These are phyloP conservation scores for Thozetella sp. DNA, from an alignment of 495 filamentous ascomycete species.

Conservation along the genomic window DNA sequence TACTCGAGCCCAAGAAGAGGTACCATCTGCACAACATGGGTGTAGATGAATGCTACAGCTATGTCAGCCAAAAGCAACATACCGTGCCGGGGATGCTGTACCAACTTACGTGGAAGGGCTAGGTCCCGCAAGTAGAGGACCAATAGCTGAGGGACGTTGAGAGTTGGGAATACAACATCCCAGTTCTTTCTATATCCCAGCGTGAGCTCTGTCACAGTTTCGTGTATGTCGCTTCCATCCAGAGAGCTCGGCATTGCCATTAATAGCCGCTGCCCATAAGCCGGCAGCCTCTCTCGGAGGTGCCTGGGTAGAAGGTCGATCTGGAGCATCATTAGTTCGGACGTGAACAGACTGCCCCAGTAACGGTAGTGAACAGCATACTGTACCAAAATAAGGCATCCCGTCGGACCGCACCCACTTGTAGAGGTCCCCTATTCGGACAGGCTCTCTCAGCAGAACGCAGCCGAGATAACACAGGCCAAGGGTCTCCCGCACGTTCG, in stretches of 20 bases:
- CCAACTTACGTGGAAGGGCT: constrained; percentile 72
- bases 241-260: constrained; percentile 36
- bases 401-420: constrained; percentile 40
- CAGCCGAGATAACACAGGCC: constrained; percentile 47
- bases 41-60: constrained; percentile 68
- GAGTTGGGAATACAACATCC: constrained; percentile 67
- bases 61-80: constrained; percentile 13
- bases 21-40: constrained; percentile 59
- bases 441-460: constrained; percentile 38
- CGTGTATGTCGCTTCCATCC: constrained; percentile 62
- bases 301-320: constrained; percentile 59
- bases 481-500: constrained; percentile 39
- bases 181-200: constrained; percentile 68
- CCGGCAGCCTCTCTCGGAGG: constrained; percentile 65
- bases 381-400: constrained; percentile 39
- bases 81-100: background rate
- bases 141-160: constrained; percentile 69
- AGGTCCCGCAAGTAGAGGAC: constrained; percentile 73
- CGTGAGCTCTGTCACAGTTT: constrained; percentile 58
- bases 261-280: constrained; percentile 57
- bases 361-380: too few relatives aligned
- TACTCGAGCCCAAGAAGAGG: constrained; percentile 58
- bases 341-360: too few relatives aligned
- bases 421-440: constrained; percentile 44
- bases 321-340: constrained; percentile 29